Conservation (phyloP, 768 basidiomycete species). For the Boletus tomentosulus region DNA sequence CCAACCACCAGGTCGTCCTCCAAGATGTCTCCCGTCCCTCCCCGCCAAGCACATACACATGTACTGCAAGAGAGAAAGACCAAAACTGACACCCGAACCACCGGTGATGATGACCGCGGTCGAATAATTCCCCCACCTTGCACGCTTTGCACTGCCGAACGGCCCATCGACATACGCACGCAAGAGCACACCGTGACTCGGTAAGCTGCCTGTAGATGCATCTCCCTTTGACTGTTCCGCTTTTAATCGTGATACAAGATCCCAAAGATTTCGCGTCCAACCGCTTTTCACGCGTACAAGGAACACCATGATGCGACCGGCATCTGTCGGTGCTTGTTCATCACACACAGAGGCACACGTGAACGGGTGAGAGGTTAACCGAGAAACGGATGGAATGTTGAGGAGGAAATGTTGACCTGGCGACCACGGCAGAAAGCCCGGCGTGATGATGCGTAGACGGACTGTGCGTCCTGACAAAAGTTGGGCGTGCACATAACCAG, state of each 20-base stretch:
- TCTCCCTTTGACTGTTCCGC: constrained; percentile 33
- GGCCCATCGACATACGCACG: constrained; percentile 64
- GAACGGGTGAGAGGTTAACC: constrained; percentile 66
- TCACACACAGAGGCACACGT: constrained; percentile 63
- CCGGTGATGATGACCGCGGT: constrained; percentile 62
- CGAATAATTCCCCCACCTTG: constrained; percentile 55
- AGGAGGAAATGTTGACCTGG: constrained; percentile 79
- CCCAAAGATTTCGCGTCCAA: constrained; percentile 65
- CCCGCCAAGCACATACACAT: constrained; percentile 55
- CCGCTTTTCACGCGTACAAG: constrained; percentile 68
- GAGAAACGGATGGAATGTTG: constrained; percentile 59
- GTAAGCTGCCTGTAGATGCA: constrained; percentile 21
- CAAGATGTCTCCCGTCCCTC: constrained; percentile 46
- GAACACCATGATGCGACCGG: constrained; percentile 56
- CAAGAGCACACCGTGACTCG: constrained; percentile 47
- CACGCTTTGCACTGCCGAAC: constrained; percentile 59
- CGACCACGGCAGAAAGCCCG: constrained; percentile 57
- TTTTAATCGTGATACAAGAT: constrained; percentile 41
- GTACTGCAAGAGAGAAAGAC: constrained; percentile 60
- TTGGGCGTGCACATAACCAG: constrained; percentile 65
- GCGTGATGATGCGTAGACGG: constrained; percentile 59
- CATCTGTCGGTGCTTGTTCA: constrained; percentile 37
- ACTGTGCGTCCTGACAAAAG: constrained; percentile 67
- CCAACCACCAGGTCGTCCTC: constrained; percentile 44
- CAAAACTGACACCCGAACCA: constrained; percentile 75